Evolutionary conservation across 352 stramenopile genomes (phyloP).

Genomic region (Globisporangium recalcitrans): DNA sequence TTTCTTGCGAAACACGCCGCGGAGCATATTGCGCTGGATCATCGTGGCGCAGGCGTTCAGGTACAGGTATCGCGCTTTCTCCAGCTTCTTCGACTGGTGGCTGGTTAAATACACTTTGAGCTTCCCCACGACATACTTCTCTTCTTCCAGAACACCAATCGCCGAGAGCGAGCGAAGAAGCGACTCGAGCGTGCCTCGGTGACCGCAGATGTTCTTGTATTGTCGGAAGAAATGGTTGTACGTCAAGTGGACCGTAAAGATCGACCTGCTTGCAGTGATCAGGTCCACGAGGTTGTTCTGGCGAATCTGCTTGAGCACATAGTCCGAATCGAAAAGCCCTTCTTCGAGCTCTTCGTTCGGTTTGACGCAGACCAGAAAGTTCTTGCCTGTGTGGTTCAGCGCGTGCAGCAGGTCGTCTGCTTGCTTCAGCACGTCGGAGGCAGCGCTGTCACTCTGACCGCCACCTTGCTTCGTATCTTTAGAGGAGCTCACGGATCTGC

Average conservation of each 20-base stretch:
- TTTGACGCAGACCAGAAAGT: conserved; percentile 83
- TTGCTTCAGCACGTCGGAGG: conserved; percentile 59
- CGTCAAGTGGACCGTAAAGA: conserved; percentile 70
- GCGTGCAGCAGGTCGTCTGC: conserved; percentile 61
- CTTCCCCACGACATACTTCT: conserved; percentile 71
- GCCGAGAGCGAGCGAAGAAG: conserved; percentile 69
- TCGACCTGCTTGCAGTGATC: conserved; percentile 67
- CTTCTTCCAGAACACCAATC: conserved; percentile 75
- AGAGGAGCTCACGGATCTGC: conserved; percentile 40
- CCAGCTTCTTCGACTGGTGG: conserved; percentile 76
- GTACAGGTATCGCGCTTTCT: conserved; percentile 72
- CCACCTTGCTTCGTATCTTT: conserved; percentile 27
- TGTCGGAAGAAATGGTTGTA: conserved; percentile 77
- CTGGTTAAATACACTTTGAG: conserved; percentile 73
- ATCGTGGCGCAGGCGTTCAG: conserved; percentile 78
- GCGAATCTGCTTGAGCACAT: conserved; percentile 68
- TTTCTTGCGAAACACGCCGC: conserved; percentile 58
- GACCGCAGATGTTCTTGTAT: conserved; percentile 80
- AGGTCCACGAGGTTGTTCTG: conserved; percentile 65
- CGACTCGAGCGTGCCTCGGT: conserved; percentile 68
- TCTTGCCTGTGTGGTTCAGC: conserved; percentile 68
- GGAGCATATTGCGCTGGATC: conserved; percentile 82
- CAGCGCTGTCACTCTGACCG: conserved; percentile 33
- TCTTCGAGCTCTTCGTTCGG: conserved; percentile 60
- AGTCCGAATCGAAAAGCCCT: conserved; percentile 58